Conservation (phyloP, 441 rosid genomes). For the Adansonia gregorii region DNA sequence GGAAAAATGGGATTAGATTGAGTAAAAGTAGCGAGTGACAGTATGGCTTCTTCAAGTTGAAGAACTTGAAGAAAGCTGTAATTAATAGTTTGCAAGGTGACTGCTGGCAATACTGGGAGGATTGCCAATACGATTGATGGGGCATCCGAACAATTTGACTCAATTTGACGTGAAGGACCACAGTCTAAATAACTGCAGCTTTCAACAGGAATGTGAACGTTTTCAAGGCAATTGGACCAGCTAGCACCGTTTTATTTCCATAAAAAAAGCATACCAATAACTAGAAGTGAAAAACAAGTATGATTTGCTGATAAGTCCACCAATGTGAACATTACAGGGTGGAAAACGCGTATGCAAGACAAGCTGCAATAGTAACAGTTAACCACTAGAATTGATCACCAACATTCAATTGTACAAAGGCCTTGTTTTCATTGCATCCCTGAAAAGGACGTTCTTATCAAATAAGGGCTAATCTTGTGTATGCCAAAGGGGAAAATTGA, state of each 20-base stretch:
- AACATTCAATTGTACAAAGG: background rate
- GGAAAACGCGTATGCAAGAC: slow-evolving; percentile 12
- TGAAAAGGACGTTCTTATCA: background rate
- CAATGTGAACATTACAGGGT: background rate
- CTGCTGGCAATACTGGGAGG: slow-evolving; percentile 36
- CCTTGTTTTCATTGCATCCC: background rate
- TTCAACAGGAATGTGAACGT: slow-evolving; percentile 35
- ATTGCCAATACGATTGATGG: slow-evolving; percentile 27
- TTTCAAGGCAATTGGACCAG: background rate
- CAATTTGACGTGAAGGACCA: slow-evolving; percentile 31
- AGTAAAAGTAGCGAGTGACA: slow-evolving; percentile 43
- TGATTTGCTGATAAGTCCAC: background rate
- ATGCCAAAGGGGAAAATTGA: background rate
- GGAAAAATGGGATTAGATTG: slow-evolving; percentile 40
- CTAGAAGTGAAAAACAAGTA: background rate
- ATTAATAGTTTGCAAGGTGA: slow-evolving; percentile 46
- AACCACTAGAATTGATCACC: background rate
- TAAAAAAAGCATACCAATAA: background rate
- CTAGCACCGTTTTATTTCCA: background rate
- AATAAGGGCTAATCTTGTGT: background rate
- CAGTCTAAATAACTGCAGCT: slow-evolving; percentile 32
- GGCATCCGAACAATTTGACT: slow-evolving; percentile 29
- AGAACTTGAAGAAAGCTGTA: slow-evolving; percentile 41
- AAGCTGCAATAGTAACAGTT: slow-evolving; percentile 13
- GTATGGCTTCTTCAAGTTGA: slow-evolving; percentile 24